Evolutionary conservation across 148 eudicot species (phyloP).

Genomic region (Persicaria tinctoria): DNA sequence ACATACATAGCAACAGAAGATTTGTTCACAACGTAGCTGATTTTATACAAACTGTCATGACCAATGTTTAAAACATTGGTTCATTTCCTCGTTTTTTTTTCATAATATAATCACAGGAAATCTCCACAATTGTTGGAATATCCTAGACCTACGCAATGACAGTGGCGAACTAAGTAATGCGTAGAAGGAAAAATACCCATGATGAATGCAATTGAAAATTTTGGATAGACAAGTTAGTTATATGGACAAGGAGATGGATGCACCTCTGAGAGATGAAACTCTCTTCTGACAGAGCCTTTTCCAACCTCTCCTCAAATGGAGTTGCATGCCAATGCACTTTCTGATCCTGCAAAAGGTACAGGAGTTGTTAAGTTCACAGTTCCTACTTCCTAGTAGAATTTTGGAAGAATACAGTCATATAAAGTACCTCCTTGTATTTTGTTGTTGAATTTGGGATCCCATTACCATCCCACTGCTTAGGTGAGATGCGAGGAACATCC

Average conservation of each 20-base stretch:
- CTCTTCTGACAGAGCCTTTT: slow-evolving; percentile 79
- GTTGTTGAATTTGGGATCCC: slow-evolving; percentile 91
- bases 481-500: slow-evolving; percentile 37
- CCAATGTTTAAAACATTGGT: too few species aligned
- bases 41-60: too few species aligned
- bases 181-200: too few species aligned
- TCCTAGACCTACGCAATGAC: too few species aligned
- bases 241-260: neutral
- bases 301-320: slow-evolving; percentile 89
- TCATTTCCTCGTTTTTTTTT: too few species aligned
- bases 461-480: slow-evolving; percentile 70
- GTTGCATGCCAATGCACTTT: slow-evolving; percentile 91
- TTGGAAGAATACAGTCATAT: neutral
- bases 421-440: slow-evolving; percentile 79
- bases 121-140: too few species aligned
- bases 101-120: too few species aligned
- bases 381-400: neutral
- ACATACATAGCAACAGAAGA: neutral
- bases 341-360: slow-evolving; percentile 55
- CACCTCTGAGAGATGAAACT: slow-evolving; percentile 44
- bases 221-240: neutral
- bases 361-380: neutral
- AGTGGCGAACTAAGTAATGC: too few species aligned
- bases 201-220: neutral
- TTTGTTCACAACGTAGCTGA: neutral